Base-by-base conservation (phyloP, 1,284 basidiomycete species). In the Microbotryum silenes-acaulis region DNA sequence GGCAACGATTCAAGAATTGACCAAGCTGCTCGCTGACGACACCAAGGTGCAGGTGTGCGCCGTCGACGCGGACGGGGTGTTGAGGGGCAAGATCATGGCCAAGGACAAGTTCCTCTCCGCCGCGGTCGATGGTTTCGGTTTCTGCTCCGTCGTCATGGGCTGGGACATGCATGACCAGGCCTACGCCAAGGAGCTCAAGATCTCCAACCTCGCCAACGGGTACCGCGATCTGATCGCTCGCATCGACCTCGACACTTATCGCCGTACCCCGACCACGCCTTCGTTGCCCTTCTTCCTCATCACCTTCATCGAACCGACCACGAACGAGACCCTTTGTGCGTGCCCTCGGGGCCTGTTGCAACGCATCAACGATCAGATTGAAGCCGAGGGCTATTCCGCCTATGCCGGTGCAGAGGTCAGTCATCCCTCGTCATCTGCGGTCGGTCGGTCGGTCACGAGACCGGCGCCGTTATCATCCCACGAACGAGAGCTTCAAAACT, bases 31-130 rank as follows among this genome's bases (percentile, higher is more conserved):
- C 59, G 69, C 72, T 57, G 25, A 82, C 71, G 89, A 92, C 75
- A 83, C 78, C 75, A 94, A 93, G 76, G 85, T 97, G 73, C 96
- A 96, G 77, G 88, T 97, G 91, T 87, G 61, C 60, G 82, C 76
- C 29, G 69, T 77, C 54, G 77, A 77, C 62, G 89, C 93, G 52
- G 94, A 98, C 75, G 94, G 94, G 45, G 84, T 97, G 21, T 80
- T 97, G 18, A 82, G 93, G 53, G 93, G 93, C 53, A 97, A 61
- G 58, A 57, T 69, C 62, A 68, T 66, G 59, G 89, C 88, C 33
- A 96, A 89, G 77, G 81, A 85, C 58, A 98, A 98, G 77, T 96
- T 98, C 73, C 74, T 97, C 33, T 87, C 85, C 54, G 86, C 88
- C 0, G 87, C 82, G 62, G 82, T 85, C 4, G 83, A 87, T 61